phyloP scores from a whole-genome alignment of 2,329 filamentous ascomycete species.

The Diaporthe sp. region DNA sequence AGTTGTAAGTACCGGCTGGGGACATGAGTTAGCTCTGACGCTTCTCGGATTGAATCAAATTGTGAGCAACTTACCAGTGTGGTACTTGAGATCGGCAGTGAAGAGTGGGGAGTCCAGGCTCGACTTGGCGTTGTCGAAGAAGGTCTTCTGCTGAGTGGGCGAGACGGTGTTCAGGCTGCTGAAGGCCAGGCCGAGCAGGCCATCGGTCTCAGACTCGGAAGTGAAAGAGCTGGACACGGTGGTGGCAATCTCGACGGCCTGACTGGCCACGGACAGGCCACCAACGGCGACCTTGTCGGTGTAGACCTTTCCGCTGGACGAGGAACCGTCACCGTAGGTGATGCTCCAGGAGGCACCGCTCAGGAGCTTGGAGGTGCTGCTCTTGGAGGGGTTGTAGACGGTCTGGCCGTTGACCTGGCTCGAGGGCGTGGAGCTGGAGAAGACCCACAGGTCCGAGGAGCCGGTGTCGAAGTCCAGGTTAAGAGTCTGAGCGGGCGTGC shows the following conservation, averaged over 20 bases:
- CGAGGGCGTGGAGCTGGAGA: constrained; percentile 48
- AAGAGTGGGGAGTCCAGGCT: constrained; percentile 50
- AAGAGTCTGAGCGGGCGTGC: constrained; percentile 58
- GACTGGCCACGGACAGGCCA: constrained; percentile 55
- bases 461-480: constrained; percentile 62
- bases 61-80: constrained; percentile 45
- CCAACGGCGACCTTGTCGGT: constrained; percentile 50
- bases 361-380: constrained; percentile 48
- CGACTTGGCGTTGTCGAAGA: constrained; percentile 53
- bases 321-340: constrained; percentile 51
- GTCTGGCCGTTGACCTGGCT: constrained; percentile 47
- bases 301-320: constrained; percentile 51
- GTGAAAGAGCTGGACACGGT: constrained; percentile 58
- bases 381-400: constrained; percentile 49
- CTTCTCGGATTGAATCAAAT: no score
- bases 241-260: constrained; percentile 60
- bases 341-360: constrained; percentile 50
- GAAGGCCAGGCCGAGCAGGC: constrained; percentile 61
- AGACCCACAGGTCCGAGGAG: constrained; percentile 59
- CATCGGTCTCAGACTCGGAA: constrained; percentile 54
- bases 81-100: constrained; percentile 50
- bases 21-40: background rate
- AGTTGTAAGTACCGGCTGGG: constrained; percentile 48
- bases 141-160: constrained; percentile 57
- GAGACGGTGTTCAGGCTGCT: constrained; percentile 59